Conservation (phyloP, 139 green algal species). For the Coelastrella sp. region DNA sequence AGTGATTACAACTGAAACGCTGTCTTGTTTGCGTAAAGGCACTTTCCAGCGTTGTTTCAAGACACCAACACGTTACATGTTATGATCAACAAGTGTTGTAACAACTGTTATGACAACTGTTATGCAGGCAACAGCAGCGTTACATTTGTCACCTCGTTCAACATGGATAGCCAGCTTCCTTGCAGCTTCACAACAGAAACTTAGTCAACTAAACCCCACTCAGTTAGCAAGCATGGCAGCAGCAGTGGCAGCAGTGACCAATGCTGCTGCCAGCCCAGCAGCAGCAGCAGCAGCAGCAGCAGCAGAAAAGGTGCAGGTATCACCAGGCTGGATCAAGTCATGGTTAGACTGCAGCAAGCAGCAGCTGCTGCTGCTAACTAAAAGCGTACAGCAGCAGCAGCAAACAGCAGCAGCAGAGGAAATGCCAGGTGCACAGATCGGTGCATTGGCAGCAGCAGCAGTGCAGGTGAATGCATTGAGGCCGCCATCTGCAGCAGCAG, state of each 20-base stretch:
- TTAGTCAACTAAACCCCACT: background rate
- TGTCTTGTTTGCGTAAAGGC: background rate
- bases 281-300: slow-evolving; percentile 24
- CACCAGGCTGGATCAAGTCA: background rate
- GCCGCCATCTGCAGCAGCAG: background rate
- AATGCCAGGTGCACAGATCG: background rate
- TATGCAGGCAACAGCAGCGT: slow-evolving; percentile 20
- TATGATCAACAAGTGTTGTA: too few species aligned
- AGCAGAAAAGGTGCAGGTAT: background rate
- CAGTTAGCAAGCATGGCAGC: slow-evolving; percentile 33
- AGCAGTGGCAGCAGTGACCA: background rate
- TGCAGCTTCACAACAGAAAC: slow-evolving; percentile 15
- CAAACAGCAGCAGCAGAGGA: slow-evolving; percentile 10
- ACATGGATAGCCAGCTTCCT: slow-evolving; percentile 31
- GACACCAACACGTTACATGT: too few species aligned
- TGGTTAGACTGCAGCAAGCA: slow-evolving; percentile 25
- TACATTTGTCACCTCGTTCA: background rate
- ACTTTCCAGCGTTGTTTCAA: background rate
- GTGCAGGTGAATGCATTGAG: slow-evolving; percentile 1
- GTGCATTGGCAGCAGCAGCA: slow-evolving; percentile 23
- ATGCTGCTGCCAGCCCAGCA: background rate
- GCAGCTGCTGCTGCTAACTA: slow-evolving; percentile 4
- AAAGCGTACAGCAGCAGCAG: background rate
- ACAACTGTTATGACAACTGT: background rate
- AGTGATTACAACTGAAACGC: too few species aligned